These are phyloP conservation scores for Aspergillus sergii DNA, from an alignment of 2,329 filamentous ascomycete species.

Conservation along the genomic window DNA sequence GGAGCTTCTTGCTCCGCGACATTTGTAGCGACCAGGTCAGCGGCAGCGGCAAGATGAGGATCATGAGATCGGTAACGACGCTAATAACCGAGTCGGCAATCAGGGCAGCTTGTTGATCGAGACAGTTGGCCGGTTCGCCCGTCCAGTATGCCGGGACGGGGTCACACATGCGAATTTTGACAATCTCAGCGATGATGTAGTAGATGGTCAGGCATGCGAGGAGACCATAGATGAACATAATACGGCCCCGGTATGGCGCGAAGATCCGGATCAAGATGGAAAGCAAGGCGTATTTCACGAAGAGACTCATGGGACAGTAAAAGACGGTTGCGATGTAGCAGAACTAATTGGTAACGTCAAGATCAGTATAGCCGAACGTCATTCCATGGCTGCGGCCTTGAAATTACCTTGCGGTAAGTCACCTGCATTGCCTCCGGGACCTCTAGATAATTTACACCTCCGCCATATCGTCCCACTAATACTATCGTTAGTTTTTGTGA, in stretches of 20 bases:
- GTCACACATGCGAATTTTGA: conserved; percentile 43
- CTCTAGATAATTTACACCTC: conserved; percentile 35
- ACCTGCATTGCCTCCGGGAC: conserved; percentile 23
- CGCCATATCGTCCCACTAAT: conserved; percentile 38
- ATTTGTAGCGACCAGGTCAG: conserved; percentile 45
- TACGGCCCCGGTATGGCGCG: conserved; percentile 35
- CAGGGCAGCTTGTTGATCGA: conserved; percentile 41
- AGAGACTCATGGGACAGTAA: conserved; percentile 45
- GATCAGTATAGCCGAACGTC: not conserved
- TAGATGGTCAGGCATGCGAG: conserved; percentile 37
- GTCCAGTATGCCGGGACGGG: conserved; percentile 42
- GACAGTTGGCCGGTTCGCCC: conserved; percentile 28
- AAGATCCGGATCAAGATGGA: conserved; percentile 44
- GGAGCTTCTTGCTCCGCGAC: conserved; percentile 38
- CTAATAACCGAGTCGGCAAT: conserved; percentile 37
- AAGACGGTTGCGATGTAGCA: conserved; percentile 42
- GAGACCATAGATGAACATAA: conserved; percentile 39
- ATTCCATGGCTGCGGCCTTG: not conserved
- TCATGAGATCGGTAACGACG: conserved; percentile 40
- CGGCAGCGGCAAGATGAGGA: conserved; percentile 39
- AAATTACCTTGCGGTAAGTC: conserved; percentile 31
- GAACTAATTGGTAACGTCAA: conserved; percentile 20
- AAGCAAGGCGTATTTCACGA: conserved; percentile 41
- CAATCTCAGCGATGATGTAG: conserved; percentile 38
- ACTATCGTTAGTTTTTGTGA: not conserved